These are phyloP conservation scores for Eucalyptus grandis DNA, from an alignment of 345 rosid species.

Conservation along the genomic window DNA sequence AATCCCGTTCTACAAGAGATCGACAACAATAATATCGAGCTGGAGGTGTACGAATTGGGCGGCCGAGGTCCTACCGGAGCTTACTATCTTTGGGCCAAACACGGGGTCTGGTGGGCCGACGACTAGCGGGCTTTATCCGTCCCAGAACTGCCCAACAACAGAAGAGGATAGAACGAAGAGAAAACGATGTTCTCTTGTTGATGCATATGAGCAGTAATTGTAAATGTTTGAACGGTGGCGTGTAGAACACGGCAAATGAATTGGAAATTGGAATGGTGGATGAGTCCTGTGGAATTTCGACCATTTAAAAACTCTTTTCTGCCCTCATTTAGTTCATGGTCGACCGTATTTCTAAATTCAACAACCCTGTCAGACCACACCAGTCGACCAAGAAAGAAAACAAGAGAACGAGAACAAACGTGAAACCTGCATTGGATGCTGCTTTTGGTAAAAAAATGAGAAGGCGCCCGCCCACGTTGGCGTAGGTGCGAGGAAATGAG, in stretches of 20 bases:
- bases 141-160: not conserved
- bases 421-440: not conserved
- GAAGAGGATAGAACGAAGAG: too few species aligned
- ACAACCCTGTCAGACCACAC: not conserved
- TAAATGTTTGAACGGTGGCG: not conserved
- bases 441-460: not conserved
- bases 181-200: not conserved
- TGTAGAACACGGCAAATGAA: not conserved
- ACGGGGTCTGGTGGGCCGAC: constrained; percentile 53
- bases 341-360: not conserved
- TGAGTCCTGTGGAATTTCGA: not conserved
- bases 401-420: not conserved
- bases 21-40: constrained; percentile 35
- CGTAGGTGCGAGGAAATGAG: not conserved
- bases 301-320: not conserved
- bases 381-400: not conserved
- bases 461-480: not conserved
- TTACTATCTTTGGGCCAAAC: constrained; percentile 70
- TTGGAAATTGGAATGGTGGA: not conserved
- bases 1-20: constrained; percentile 42
- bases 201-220: not conserved
- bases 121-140: not conserved
- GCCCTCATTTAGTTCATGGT: not conserved
- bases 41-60: constrained; percentile 61
- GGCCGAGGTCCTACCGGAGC: constrained; percentile 72